Base-by-base conservation (phyloP, 2,329 filamentous ascomycete genomes). In the Ceratocystis smalleyi region DNA sequence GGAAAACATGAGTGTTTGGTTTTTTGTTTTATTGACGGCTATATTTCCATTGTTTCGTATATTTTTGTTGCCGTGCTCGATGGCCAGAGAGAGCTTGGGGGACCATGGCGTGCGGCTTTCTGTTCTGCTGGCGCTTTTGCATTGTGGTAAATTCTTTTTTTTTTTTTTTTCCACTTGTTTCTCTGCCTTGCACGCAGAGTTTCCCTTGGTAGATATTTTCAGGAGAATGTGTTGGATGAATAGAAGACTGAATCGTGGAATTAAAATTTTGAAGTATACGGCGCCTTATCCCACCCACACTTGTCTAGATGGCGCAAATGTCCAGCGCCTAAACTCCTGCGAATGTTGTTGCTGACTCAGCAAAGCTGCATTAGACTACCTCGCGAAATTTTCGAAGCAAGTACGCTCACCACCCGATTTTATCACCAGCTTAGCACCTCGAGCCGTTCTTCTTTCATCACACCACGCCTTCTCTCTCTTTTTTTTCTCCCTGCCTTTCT, bases 131-230 rank as follows among this genome's bases (percentile, higher is more conserved):
- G 45, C 45, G 3, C 45, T 27, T 63, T 7, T 12, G 17, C 24
- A 10, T 27, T 35, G 59, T 47, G 57, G 27, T 47, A 27, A 32
- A n/a, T n/a, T 12, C 49, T 40, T 45, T 62, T 35, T 19, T 40
- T 68, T 59, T 24, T 59, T 65, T 54, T 57, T 64, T 51, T n/a
- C 35, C 17, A 35, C 51, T 6, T 55, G 22, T 61, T n/a, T 59
- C 3, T 5, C 59, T 62, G 32, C 35, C 30, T 40, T 63, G 32
- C n/a, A 54, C 27, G 19, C 59, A 27, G 1, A n/a, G 3, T 32
- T 17, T 47, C 2, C 49, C 22, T 12, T 51, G 24, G 22, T 51
- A 51, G 47, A 51, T 12, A 27, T 15, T 22, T 24, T 51, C 19
- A n/a, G 10, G 22, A 27, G 12, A 24, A 51, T 51, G 19, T 51